Evolutionary conservation across 148 eudicot species (phyloP).

Genomic region (Vaccinium darrowii): DNA sequence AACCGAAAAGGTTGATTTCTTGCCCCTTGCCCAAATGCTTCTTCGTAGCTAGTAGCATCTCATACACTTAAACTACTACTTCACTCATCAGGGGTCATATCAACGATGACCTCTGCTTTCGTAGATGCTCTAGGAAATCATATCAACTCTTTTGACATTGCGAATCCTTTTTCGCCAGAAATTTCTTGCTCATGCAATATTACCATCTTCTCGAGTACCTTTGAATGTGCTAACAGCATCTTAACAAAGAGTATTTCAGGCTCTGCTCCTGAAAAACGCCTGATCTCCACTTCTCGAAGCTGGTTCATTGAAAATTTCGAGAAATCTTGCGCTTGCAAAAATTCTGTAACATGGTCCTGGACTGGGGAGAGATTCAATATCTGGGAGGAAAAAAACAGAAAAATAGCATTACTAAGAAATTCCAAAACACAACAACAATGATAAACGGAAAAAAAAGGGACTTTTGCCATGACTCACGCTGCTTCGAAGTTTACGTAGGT

Average conservation of each 20-base stretch:
- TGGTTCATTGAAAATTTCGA: background rate
- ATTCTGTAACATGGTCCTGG: background rate
- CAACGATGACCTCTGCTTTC: background rate
- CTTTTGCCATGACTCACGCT: background rate
- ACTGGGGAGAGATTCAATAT: background rate
- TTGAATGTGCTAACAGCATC: background rate
- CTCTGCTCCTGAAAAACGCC: background rate
- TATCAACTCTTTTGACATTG: background rate
- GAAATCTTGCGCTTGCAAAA: constrained; percentile 5
- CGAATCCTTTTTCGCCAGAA: background rate
- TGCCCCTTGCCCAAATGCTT: background rate
- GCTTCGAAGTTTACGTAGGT: background rate
- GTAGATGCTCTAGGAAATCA: background rate
- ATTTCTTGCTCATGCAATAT: background rate
- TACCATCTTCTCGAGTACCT: background rate
- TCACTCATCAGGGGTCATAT: background rate
- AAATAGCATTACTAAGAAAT: background rate
- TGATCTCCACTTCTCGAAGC: background rate
- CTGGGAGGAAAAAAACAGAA: background rate
- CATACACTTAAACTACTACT: background rate
- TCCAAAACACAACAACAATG: background rate
- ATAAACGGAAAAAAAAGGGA: background rate
- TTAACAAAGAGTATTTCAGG: background rate
- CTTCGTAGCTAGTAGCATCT: background rate
- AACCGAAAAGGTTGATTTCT: background rate